A percentile compares a stretch with the other conserved stretches of the same genome.
Conservation (phyloP, 495 filamentous ascomycete genomes). For the Talaromyces wortmannii region DNA sequence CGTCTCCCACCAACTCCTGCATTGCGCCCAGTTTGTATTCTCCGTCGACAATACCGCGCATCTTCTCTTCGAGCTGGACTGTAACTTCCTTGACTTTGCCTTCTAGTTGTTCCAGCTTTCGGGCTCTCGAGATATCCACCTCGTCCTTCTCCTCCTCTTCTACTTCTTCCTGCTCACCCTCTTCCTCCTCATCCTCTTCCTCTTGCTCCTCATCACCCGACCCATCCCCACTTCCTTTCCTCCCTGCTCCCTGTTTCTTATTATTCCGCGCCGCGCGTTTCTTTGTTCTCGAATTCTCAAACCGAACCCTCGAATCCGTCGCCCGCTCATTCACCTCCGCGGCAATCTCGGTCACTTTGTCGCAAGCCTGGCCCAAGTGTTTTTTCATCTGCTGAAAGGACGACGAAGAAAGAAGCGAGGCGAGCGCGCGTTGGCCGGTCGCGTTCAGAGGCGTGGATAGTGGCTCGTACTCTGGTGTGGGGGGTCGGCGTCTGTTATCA, state of each 20-base stretch:
- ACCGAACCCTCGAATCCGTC: constrained; percentile 23
- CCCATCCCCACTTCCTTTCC: constrained; percentile 4
- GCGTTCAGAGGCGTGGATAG: constrained; percentile 42
- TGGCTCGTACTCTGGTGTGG: constrained; percentile 50
- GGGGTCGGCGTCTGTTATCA: not conserved
- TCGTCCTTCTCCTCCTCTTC: constrained; percentile 8
- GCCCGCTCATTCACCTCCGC: constrained; percentile 42
- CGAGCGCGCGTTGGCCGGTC: constrained; percentile 23
- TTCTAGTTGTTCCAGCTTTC: constrained; percentile 21
- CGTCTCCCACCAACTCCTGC: constrained; percentile 17
- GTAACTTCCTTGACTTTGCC: constrained; percentile 23
- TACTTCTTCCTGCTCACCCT: not conserved
- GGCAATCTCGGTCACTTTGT: constrained; percentile 32
- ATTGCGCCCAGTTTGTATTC: constrained; percentile 26
- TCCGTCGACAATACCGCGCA: constrained; percentile 33
- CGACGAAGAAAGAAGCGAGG: constrained; percentile 21
- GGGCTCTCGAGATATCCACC: constrained; percentile 3
- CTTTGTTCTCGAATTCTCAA: constrained; percentile 14
- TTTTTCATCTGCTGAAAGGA: constrained; percentile 22
- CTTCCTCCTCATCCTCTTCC: constrained; percentile 3
- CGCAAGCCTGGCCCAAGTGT: constrained; percentile 27
- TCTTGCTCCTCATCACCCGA: constrained; percentile 1
- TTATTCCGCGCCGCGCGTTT: constrained; percentile 5
- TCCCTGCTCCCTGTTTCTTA: constrained; percentile 9
- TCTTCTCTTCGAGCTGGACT: constrained; percentile 26